Evolutionary conservation across 106 monocot genomes (phyloP).

Genomic region (Chionographis japonica): DNA sequence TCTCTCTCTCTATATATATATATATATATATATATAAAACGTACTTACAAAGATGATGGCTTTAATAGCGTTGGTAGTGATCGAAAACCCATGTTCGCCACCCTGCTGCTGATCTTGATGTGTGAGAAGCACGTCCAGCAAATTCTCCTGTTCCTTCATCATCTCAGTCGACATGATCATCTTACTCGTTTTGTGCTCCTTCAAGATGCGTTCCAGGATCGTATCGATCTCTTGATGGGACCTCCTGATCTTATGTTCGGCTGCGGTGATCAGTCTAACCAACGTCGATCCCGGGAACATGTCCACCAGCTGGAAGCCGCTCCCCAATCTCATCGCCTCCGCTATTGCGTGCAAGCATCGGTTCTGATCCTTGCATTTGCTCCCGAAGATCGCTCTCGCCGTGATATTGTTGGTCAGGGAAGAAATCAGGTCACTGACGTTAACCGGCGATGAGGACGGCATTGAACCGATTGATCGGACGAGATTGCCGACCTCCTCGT

Average conservation of each 20-base stretch:
- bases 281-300: conserved; percentile 19
- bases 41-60: conserved; percentile 9
- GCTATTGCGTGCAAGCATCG: background rate
- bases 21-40: too few relatives aligned
- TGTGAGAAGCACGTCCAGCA: conserved; percentile 19
- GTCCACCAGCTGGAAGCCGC: conserved; percentile 13
- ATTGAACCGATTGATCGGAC: background rate
- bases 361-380: conserved; percentile 1
- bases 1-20: too few relatives aligned
- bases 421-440: conserved; percentile 4
- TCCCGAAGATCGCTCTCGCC: conserved; percentile 12
- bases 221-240: background rate
- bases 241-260: background rate
- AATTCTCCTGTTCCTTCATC: background rate
- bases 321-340: background rate
- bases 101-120: background rate
- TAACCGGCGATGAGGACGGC: background rate
- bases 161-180: too few relatives aligned
- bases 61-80: conserved; percentile 2
- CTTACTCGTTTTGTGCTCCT: conserved; percentile 3
- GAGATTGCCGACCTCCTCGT: background rate
- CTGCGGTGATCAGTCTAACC: background rate
- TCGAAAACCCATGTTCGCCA: background rate
- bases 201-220: background rate
- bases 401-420: conserved; percentile 3